A percentile compares a stretch with the other conserved stretches of the same genome.
Conservation (phyloP, 148 eudicot genomes). For the Vaccinium corymbosum region DNA sequence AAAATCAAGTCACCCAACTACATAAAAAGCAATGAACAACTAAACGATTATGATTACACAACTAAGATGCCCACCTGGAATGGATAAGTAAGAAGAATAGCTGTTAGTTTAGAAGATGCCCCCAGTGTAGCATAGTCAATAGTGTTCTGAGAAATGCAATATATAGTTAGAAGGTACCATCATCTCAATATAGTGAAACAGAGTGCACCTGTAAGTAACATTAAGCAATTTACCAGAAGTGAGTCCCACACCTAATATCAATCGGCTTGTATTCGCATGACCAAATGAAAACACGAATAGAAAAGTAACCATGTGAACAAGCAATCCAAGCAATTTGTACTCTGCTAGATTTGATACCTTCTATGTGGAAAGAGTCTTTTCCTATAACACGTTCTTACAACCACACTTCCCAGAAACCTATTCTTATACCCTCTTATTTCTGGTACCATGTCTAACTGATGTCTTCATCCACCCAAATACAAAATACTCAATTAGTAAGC, state of each 20-base stretch:
- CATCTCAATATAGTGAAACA: neutral
- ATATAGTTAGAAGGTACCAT: neutral
- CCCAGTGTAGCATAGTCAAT: slow-evolving; percentile 82
- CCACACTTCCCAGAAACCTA: neutral
- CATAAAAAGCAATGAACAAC: neutral
- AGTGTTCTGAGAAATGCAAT: slow-evolving; percentile 49
- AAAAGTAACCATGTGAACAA: neutral
- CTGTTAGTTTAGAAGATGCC: slow-evolving; percentile 85
- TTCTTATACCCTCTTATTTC: neutral
- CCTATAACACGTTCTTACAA: neutral
- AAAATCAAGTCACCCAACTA: neutral
- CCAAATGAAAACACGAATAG: neutral
- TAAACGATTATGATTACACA: neutral
- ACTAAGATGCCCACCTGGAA: slow-evolving; percentile 54
- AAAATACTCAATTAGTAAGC: neutral
- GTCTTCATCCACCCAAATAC: neutral
- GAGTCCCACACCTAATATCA: neutral
- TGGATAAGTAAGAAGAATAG: slow-evolving; percentile 81
- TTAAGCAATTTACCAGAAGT: slow-evolving; percentile 1
- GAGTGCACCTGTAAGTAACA: neutral
- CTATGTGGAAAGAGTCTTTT: neutral
- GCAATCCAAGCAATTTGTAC: neutral
- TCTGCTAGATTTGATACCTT: neutral
- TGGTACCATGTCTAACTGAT: neutral
- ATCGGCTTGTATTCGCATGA: neutral